A percentile compares a stretch with the other conserved stretches of the same genome.
These are phyloP conservation scores for Zymoseptoria tritici DNA, from an alignment of 2,329 filamentous ascomycete species.

Conservation along the genomic window DNA sequence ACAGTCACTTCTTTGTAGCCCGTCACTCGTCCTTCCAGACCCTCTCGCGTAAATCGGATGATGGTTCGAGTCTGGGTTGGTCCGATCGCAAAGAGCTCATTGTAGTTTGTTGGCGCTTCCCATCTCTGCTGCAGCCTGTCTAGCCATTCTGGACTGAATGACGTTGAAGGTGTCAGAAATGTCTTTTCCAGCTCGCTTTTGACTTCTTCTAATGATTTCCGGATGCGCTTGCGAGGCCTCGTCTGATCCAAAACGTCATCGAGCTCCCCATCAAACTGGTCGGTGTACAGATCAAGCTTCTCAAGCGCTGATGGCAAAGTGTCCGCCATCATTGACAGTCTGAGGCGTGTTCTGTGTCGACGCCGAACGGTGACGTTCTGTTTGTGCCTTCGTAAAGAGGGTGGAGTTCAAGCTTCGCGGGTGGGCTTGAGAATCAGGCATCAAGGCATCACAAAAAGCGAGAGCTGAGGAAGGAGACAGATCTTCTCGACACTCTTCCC, in stretches of 20 bases:
- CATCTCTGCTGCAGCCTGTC: conserved; percentile 83
- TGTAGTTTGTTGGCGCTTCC: conserved; percentile 73
- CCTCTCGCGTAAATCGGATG: conserved; percentile 83
- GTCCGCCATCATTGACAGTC: conserved; percentile 12
- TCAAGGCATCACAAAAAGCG: neutral
- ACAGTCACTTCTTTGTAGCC: conserved; percentile 93
- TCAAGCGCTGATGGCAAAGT: conserved; percentile 44
- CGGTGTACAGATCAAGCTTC: conserved; percentile 41
- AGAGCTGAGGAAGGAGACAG: too few relatives aligned
- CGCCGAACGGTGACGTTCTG: neutral
- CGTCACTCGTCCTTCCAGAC: conserved; percentile 83
- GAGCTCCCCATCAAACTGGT: conserved; percentile 33
- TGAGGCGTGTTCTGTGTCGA: neutral
- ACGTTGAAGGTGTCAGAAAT: conserved; percentile 70
- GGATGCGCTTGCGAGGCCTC: conserved; percentile 45
- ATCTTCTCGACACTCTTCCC: too few relatives aligned
- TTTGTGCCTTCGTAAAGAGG: neutral
- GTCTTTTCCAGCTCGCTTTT: conserved; percentile 66
- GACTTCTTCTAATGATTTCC: conserved; percentile 53
- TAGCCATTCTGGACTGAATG: conserved; percentile 79
- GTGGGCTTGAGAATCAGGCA: neutral
- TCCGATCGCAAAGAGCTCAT: conserved; percentile 77
- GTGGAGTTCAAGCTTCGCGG: too few relatives aligned
- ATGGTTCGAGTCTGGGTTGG: conserved; percentile 92
- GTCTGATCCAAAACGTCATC: conserved; percentile 53